A percentile compares a stretch with the other conserved stretches of the same genome.
These are phyloP conservation scores for Penicillium thymicola DNA, from an alignment of 2,329 filamentous ascomycete species.

Conservation along the genomic window DNA sequence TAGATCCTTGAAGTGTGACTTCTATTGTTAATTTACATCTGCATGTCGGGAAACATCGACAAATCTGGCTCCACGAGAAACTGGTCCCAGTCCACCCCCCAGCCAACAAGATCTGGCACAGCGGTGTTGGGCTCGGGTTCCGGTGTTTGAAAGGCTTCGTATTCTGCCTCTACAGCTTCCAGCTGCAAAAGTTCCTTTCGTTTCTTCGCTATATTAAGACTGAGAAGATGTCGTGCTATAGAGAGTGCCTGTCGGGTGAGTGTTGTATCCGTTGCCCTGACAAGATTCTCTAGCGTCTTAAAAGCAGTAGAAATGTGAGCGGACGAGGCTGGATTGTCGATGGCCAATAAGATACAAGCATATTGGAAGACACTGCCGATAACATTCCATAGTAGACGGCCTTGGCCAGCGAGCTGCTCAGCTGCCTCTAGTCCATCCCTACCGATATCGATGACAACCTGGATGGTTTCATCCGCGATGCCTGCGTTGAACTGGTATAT, in stretches of 20 bases:
- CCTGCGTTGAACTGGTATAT: conserved; percentile 27
- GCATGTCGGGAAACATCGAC: conserved; percentile 22
- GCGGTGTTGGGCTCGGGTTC: conserved; percentile 7
- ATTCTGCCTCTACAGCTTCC: conserved; percentile 27
- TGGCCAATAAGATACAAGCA: conserved; percentile 29
- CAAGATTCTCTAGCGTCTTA: conserved; percentile 27
- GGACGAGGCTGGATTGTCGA: conserved; percentile 24
- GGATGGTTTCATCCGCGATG: conserved; percentile 22
- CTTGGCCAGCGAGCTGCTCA: conserved; percentile 21
- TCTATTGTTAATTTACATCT: not conserved
- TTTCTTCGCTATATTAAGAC: conserved; percentile 29
- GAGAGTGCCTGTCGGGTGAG: conserved; percentile 30
- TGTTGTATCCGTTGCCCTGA: conserved; percentile 24
- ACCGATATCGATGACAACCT: conserved; percentile 24
- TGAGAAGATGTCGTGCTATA: conserved; percentile 29
- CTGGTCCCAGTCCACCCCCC: conserved; percentile 30
- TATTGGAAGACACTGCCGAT: conserved; percentile 35
- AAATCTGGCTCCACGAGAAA: conserved; percentile 32
- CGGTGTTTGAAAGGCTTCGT: conserved; percentile 13
- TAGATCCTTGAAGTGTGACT: not conserved
- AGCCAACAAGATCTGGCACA: conserved; percentile 21
- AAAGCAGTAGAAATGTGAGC: conserved; percentile 22
- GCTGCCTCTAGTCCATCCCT: conserved; percentile 24
- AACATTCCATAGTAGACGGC: conserved; percentile 30
- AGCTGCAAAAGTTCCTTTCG: conserved; percentile 28